Percentiles rank a stretch among this genome's conserved stretches.
phyloP scores from a whole-genome alignment of 306 rosid genomes.

The Acmispon strigosus region DNA sequence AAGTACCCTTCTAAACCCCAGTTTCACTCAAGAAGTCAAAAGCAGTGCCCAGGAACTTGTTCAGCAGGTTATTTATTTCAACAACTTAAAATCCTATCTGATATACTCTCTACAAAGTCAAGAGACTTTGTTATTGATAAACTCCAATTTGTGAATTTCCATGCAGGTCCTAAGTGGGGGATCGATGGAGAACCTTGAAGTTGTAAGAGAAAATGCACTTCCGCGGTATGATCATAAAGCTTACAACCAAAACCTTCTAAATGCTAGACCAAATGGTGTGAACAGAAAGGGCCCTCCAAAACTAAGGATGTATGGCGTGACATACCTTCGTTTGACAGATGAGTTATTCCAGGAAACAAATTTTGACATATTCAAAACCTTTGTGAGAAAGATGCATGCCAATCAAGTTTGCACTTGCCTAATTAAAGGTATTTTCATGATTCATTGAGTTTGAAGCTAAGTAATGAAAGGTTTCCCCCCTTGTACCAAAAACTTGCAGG shows the following conservation, averaged over 20 bases:
- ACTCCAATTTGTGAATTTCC: not conserved
- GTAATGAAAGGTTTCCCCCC: not conserved
- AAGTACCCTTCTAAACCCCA: too few species aligned
- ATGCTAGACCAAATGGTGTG: conserved; percentile 72
- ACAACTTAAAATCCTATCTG: not conserved
- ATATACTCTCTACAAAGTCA: not conserved
- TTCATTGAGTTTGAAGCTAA: not conserved
- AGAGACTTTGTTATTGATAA: not conserved
- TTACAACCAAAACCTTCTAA: conserved; percentile 64
- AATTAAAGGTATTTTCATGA: too few species aligned
- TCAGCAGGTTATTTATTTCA: conserved; percentile 54
- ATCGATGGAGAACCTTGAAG: conserved; percentile 67
- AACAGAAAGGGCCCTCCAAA: conserved; percentile 44
- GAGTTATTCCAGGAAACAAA: conserved; percentile 37
- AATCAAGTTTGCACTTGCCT: conserved; percentile 43
- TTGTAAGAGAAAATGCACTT: conserved; percentile 95
- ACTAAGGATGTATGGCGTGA: conserved; percentile 60
- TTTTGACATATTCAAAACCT: conserved; percentile 50
- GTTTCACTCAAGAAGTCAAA: conserved; percentile 25
- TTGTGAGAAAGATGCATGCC: conserved; percentile 86
- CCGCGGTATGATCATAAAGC: conserved; percentile 50
- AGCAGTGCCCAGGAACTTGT: conserved; percentile 79
- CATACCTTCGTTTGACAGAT: conserved; percentile 60
- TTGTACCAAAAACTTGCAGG: conserved; percentile 25
- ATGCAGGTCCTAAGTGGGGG: conserved; percentile 59